phyloP scores from a whole-genome alignment of 331 rosid genomes.

The Acacia concinna region DNA sequence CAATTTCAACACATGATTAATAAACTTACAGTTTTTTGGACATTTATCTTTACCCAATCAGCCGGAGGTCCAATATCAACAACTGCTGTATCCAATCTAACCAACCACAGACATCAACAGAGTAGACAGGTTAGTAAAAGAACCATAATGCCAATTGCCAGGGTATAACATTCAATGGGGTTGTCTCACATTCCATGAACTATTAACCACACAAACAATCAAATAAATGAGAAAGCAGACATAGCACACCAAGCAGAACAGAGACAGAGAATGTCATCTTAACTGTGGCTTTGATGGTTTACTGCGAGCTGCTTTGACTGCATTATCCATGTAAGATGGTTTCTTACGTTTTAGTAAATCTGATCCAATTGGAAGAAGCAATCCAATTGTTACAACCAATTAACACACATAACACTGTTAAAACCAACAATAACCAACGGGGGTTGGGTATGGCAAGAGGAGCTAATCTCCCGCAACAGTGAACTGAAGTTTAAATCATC shows the following conservation, averaged over 20 bases:
- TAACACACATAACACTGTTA: conserved; percentile 4
- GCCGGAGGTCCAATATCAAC: conserved; percentile 92
- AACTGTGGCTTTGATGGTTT: conserved; percentile 90
- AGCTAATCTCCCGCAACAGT: too few species aligned
- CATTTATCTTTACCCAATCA: conserved; percentile 97
- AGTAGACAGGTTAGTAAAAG: conserved; percentile 34
- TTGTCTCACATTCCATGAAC: conserved; percentile 15
- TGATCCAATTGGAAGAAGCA: conserved; percentile 39
- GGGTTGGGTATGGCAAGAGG: too few species aligned
- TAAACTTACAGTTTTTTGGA: conserved; percentile 86
- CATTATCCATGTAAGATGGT: conserved; percentile 65
- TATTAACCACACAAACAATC: conserved; percentile 19
- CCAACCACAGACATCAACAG: conserved; percentile 36
- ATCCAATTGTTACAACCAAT: conserved; percentile 31
- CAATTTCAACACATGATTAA: conserved; percentile 18
- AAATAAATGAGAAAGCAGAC: conserved; percentile 22
- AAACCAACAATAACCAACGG: too few species aligned
- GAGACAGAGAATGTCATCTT: conserved; percentile 34
- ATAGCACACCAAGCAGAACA: conserved; percentile 6
- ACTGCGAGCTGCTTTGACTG: conserved; percentile 70
- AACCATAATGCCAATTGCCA: conserved; percentile 19
- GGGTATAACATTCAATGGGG: not conserved
- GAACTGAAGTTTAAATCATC: too few species aligned
- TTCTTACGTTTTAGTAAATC: conserved; percentile 88
- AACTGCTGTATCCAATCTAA: conserved; percentile 81